Evolutionary conservation across 495 filamentous ascomycete species (phyloP).

Genomic region (Lentithecium fluviatile): DNA sequence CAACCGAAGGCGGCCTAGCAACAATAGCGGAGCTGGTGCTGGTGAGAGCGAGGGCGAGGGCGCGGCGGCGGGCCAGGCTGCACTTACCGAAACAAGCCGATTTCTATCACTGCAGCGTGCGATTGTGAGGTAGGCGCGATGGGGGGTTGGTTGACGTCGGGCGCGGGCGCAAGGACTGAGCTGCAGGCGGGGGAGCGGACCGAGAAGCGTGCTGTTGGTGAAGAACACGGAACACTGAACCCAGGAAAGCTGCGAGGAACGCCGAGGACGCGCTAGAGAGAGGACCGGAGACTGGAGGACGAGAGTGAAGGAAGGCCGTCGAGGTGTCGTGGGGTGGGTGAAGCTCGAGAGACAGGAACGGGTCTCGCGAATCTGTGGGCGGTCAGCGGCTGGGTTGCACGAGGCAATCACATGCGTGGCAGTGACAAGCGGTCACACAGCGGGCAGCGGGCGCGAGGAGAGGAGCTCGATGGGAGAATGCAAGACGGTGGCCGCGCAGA

Average conservation of each 20-base stretch:
- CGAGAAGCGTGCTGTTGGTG: no score
- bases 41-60: neutral
- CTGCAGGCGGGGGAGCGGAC: neutral
- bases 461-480: no score
- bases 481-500: constrained; percentile 8
- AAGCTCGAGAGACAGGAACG: constrained; percentile 5
- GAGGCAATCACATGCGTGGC: constrained; percentile 25
- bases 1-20: neutral
- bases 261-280: no score
- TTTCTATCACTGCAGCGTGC: constrained; percentile 1
- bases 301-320: constrained; percentile 19
- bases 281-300: constrained; percentile 5
- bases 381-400: constrained; percentile 23
- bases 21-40: neutral
- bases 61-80: constrained; percentile 1
- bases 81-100: constrained; percentile 24
- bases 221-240: no score
- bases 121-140: constrained; percentile 1
- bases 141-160: constrained; percentile 1
- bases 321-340: constrained; percentile 4
- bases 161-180: neutral
- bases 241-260: no score
- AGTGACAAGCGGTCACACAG: constrained; percentile 12
- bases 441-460: constrained; percentile 10
- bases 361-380: constrained; percentile 28